Evolutionary conservation across 345 rosid species (phyloP), one percentile per base, ranked within the genome.

Genomic region (Pistacia vera): DNA sequence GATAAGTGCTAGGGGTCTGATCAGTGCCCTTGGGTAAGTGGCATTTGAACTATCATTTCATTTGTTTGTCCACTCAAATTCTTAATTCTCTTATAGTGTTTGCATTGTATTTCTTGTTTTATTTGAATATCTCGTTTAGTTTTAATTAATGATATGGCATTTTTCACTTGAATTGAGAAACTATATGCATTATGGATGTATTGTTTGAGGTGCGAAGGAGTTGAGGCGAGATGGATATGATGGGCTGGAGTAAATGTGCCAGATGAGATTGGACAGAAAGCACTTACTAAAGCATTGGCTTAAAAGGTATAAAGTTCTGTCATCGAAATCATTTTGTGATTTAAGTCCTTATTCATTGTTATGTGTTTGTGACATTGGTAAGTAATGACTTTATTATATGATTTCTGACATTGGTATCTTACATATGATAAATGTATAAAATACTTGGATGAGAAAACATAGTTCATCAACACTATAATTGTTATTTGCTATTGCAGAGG

Each of bases 221-320:
- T 92, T 97, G 99, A 97, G 81, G 98, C 98, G 18, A 94, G 94
- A 83, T 97, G 99, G 99, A 97, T 97, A 66, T 98, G 99, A 62
- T 97, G 98, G 99, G 99, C 99, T 70, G 99, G 99, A 11, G 99
- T 97, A 28, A 94, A 97, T 85, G 99, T 97, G 69, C 97, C 99
- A 8, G 99, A 97, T 80, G 95, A 92, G 78, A 86, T 85, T 73
- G 99, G 99, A 13, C 99, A 94, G 87, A 86, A 81, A 74, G 97
- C 99, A 72, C 94, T 97, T n/a, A 92, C 86, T 25, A 90, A 91
- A 83, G 97, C 98, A 81, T 86, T 97, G 83, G 98, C 98, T 75
- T 97, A 94, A 77, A 97, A 94, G 90, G 99, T 92, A 80, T 17
- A 57, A n/a, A n/a, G 13, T 71, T 63, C 20, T 60, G 2, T 66